Base-by-base conservation (phyloP, 305 asterid species). In the Solanum chacoense region DNA sequence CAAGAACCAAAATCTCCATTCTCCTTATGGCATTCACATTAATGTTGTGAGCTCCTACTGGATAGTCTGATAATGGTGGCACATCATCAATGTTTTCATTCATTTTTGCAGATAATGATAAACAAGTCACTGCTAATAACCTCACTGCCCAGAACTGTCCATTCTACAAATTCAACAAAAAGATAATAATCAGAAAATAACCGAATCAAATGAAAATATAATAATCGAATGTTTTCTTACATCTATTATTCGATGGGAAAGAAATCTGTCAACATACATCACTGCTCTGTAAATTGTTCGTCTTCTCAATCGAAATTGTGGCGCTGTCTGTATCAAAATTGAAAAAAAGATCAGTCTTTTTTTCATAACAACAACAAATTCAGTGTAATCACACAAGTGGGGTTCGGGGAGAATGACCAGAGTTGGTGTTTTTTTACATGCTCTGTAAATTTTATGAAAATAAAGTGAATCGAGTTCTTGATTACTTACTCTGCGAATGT, bases 71-170 rank as follows among this genome's bases (percentile, higher is more conserved):
- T 22, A 94, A 90, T 31, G 87, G 22, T 35, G 93, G 94, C 45
- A 92, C 92, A 26, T 16, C 50, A 16, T 9, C 71, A 0, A 3
- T 86, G 63, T 45, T 55, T 89, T 95, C 98, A 35, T 92, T 96
- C 96, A 94, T 92, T 89, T 93, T 96, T 9, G 98, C 97, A 22
- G 98, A 97, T 63, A 96, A 38, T 16, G 96, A 93, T 35, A 96
- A 90, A 80, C 98, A 95, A 1, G 93, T 93, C 85, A 95, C 78
- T 78, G 93, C 89, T 5, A 75, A 16, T 18, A 75, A 35, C 13
- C 26, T 92, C 65, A 95, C 34, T 29, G 93, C 93, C 98, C 97
- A 92, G 45, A n/a, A 1, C 42, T 90, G 85, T 37, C 86, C 93
- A 12, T 2, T 90, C 96, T 94, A 84, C 85, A 79, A 79, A 35